Evolutionary conservation across 78 protist genomes (phyloP), one percentile per base, ranked within the genome.

Genomic region (Pigoraptor vietnamica): DNA sequence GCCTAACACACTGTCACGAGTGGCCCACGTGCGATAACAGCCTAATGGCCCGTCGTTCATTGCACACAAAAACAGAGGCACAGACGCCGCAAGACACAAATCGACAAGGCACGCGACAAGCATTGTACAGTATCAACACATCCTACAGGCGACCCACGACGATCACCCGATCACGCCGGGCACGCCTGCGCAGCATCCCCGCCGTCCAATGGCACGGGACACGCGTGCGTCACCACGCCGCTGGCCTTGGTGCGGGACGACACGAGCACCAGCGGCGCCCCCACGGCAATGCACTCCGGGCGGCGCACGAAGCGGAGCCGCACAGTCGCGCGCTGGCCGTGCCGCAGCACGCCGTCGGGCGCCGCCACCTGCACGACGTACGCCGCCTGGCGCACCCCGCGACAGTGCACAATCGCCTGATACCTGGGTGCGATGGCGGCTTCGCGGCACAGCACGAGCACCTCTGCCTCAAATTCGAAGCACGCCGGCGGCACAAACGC

Each of bases 311-410:
- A 83, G 2, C 38, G 38, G n/a, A 83, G 35, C 23, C 88, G 25
- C 23, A 83, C 88, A 83, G 38, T 2, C 21, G 25, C 39, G 9
- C 88, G 23, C 23, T 83, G 34, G 0, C 39, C 35, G 2, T 48
- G 67, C 29, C 34, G 88, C 38, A 83, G 34, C 9, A 35, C 21
- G 35, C 35, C 39, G 9, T 83, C 35, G 23, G 88, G 34, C 39
- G 9, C 38, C 37, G 2, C 25, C 39, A 83, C 23, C 2, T 9
- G 24, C 9, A 83, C 88, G 0, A 83, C 39, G 2, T 0, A 34
- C 34, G 39, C 88, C 39, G 88, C 38, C 88, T 83, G 88, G 38
- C 88, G 38, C 23, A 83, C 88, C 23, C 88, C 88, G 38, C 39
- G 25, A 21, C 9, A 6, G 38, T 83, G 88, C 34, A 83, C 88